Base-by-base conservation (phyloP, 2,329 filamentous ascomycete species). In the Fusarium aywerte region DNA sequence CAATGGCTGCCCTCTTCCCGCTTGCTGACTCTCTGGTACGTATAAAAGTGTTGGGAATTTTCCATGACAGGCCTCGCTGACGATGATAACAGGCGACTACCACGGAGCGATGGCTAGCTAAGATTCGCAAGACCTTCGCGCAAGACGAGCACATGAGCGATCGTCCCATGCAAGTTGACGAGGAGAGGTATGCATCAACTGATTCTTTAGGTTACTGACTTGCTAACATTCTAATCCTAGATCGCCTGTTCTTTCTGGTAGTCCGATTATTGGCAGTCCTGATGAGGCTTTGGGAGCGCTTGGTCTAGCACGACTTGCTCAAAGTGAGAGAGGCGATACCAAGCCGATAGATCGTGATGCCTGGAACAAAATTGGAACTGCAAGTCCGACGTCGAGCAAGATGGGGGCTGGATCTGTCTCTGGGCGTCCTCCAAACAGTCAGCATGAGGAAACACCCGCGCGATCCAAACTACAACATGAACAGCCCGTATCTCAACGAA, bases 21-120 rank as follows among this genome's bases (percentile, higher is more conserved):
- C 74, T 81, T 36, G 77, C 79, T 11, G 77, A 77, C 20, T 78
- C 78, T n/a, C 45, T 81, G 63, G 78, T 80, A 67, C 53, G 78
- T 70, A 12, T 18, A 56, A n/a, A 7, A 15, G 6, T 15, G 10
- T 4, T 3, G 9, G 18, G 20, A 15, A 6, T 8, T 21, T 15
- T 16, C 12, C 5, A 11, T 27, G 2, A 11, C 13, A 7, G 10
- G 2, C n/a, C 42, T 38, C 5, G 20, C 61, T 69, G 16, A 67
- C 12, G 16, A 8, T 23, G 4, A 40, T 29, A 20, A 1, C 27
- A 80, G 78, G 76, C 76, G n/a, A 74, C 69, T 9, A 80, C 79
- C 1, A 77, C 79, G 10, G 78, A 79, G 39, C 71, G 77, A 38
- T 81, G 79, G 79, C 47, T 81, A 12, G 72, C 66, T 51, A 80